Evolutionary conservation across 176 grass and related monocot genomes (phyloP).

Genomic region (Pontederia crassipes): DNA sequence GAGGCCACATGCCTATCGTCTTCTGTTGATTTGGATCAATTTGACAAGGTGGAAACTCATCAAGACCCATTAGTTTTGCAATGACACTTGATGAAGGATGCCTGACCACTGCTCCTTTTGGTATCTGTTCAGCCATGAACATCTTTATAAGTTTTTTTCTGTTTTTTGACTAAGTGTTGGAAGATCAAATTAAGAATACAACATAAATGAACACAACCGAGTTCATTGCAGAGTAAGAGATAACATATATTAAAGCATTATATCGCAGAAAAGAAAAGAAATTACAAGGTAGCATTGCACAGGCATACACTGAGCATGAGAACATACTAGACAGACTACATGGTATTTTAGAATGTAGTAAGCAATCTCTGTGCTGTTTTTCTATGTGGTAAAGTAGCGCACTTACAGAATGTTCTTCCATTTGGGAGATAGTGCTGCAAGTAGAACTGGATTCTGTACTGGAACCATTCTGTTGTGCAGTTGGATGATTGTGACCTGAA

Average conservation of each 20-base stretch:
- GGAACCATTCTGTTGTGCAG: background rate
- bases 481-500: background rate
- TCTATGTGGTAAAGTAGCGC: background rate
- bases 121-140: background rate
- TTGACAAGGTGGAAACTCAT: background rate
- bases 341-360: background rate
- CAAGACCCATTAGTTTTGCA: slow-evolving; percentile 6
- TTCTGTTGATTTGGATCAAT: background rate
- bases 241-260: no score
- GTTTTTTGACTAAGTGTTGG: background rate
- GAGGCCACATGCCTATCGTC: background rate
- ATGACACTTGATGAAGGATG: slow-evolving; percentile 4
- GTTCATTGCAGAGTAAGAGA: background rate
- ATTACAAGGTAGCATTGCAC: no score
- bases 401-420: slow-evolving; percentile 3
- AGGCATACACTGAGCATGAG: no score
- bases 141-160: background rate
- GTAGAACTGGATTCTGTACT: slow-evolving; percentile 8
- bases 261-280: no score
- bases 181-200: background rate
- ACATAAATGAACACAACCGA: background rate
- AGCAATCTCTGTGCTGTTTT: background rate
- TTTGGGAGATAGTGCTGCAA: slow-evolving; percentile 1
- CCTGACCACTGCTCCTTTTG: background rate
- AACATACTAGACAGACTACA: no score